Base-by-base conservation (phyloP, 495 filamentous ascomycete species). In the Rhypophila decipiens region DNA sequence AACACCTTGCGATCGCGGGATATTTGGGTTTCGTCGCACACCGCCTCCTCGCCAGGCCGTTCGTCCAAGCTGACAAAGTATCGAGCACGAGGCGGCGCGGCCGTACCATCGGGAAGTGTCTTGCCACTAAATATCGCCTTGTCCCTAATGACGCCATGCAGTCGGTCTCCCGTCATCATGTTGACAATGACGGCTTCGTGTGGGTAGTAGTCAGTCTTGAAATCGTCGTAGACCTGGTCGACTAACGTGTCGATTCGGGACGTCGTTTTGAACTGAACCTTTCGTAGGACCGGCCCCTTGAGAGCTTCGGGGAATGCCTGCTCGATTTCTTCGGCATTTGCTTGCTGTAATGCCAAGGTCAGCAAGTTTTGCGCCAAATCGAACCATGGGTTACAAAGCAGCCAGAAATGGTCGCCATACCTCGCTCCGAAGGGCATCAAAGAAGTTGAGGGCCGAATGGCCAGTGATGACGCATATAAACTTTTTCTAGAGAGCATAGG, bases 381-480 rank as follows among this genome's bases (percentile, higher is more conserved):
- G 18, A 19, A 9, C 21, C 10, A 35, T 9, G 1, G 8, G 17
- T 19, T 4, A 24, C 31, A 27, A 44, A 29, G 19, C 13, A 21
- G 20, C 27, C 24, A 13, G 35, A 33, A 43, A 15, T 24, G 24
- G 41, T n/a, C n/a, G 19, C 68, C 82, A 34, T 79, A 96, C 93
- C 79, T 98, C 94, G 65, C 90, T 96, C 61, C 87, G 81, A 13
- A 90, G 74, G 3, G 93, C 93, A 44, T 97, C 88, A 49, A 95
- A 96, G 65, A 95, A 97, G n/a, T 76, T 91, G 54, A 96, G 67
- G 22, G 85, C 86, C 22, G 90, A 94, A 65, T 95, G 90, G 27
- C 93, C 93, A 2, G 88, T 96, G 49, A 96, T 91, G 52, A 93
- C 85, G 64, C 91, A 96, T 43, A 91, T 95, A 60, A 97, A 99